Conservation (phyloP, 495 filamentous ascomycete genomes). For the Penicillium waksmanii region DNA sequence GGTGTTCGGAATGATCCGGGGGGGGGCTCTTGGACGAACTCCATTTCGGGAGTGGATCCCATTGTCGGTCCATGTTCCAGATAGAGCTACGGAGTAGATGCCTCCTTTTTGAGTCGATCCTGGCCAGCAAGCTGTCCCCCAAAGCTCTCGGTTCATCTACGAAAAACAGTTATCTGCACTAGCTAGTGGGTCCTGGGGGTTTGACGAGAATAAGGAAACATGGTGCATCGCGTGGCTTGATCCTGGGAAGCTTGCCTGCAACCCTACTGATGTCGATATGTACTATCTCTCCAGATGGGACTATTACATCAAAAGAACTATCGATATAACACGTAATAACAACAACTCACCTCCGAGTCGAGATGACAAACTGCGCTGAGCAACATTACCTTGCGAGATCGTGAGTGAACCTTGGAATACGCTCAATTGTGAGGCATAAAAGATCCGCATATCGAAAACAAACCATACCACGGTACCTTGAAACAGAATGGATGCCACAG, state of each 20-base stretch:
- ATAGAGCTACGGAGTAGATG: slow-evolving; percentile 7
- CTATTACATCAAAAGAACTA: not conserved
- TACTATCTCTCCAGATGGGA: not conserved
- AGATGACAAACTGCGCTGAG: not conserved
- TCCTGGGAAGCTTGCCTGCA: not conserved
- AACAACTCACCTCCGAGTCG: not conserved
- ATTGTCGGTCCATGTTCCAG: slow-evolving; percentile 9
- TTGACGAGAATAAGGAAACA: slow-evolving; percentile 1
- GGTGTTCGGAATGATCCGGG: slow-evolving; percentile 18
- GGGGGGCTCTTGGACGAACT: slow-evolving; percentile 3
- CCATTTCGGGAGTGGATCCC: slow-evolving; percentile 7
- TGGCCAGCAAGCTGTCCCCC: not conserved
- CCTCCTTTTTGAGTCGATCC: slow-evolving; percentile 15
- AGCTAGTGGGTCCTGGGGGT: not conserved
- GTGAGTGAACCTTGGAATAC: not conserved
- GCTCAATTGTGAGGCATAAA: slow-evolving; percentile 3
- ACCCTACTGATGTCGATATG: not conserved
- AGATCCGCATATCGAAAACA: slow-evolving; percentile 10
- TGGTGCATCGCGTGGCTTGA: not conserved
- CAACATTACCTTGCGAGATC: not conserved
- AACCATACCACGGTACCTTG: slow-evolving; percentile 4
- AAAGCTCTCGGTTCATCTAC: slow-evolving; percentile 3
- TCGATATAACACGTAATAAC: not conserved
- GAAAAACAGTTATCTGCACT: not conserved
- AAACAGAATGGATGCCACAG: slow-evolving; percentile 14